Base-by-base conservation (phyloP, 805 yeast species). In the Ascoidea tarda region DNA sequence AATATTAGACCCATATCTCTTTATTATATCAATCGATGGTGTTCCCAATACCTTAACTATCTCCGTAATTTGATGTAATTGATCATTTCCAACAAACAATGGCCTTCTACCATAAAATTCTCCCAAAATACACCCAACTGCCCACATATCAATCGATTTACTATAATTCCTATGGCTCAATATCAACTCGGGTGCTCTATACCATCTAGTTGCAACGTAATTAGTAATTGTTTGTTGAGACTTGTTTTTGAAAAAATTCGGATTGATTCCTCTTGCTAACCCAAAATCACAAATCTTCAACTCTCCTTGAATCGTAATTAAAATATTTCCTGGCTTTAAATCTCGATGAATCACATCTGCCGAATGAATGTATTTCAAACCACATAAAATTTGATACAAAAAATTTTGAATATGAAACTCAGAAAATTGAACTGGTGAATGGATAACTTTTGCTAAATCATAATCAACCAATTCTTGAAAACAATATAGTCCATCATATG, bases 181-280 rank as follows among this genome's bases (percentile, higher is more conserved):
- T 48, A 90, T 77, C 49, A 90, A 71, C 61, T 90, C 98, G 0
- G 98, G 98, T 0, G 97, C 96, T 48, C 98, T 72, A 62, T 90
- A 90, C 96, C 96, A 90, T 54, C 97, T 69, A 0, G 97, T 90
- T 0, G 96, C 96, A 31, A 90, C 96, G 62, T 90, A 90, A 59
- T 80, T 82, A 8, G 95, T 86, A 32, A 86, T 85, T 21, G 50
- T 33, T 28, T 42, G n/a, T 21, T 21, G 28, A 5, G 51, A 31
- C 42, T 42, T 10, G 48, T 49, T 42, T 49, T 46, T 46, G 49
- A 63, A 58, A 55, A 55, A 67, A 52, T 62, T 61, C 6, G 67
- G 63, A 1, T 71, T 65, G 10, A 87, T 72, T 1, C 95, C 95
- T 62, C 97, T 71, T 1, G 97, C 96, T 44, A 90, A 70, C 0